Base-by-base conservation (phyloP, 805 yeast genomes). In the Candida odintsovae region DNA sequence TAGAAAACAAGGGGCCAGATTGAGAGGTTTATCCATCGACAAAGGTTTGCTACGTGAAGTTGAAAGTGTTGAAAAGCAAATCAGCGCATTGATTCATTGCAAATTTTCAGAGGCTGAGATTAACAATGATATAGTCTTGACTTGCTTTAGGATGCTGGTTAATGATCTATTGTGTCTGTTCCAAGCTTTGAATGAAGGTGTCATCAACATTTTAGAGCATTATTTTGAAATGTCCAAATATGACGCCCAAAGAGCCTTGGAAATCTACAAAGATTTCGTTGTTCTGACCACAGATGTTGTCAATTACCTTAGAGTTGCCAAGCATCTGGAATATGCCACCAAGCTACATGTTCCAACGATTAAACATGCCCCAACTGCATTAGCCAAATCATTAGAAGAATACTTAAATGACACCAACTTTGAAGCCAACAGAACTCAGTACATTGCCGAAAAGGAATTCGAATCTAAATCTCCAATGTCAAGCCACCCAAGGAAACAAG, bases 341-440 rank as follows among this genome's bases (percentile, higher is more conserved):
- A 90, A 90, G 58, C 71, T 92, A 53, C 90, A 84, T 58, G 96
- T 94, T 29, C 99, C 99, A 33, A 90, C 96, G 13, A 90, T 94
- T 50, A 88, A 88, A 62, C 99, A 94, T 67, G 98, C 98, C 2
- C 97, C 97, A 20, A 90, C 97, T 2, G 94, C 96, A 22, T 73
- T 94, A 52, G 86, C 96, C 3, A 76, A 82, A 29, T 83, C 95
- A 13, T 76, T 94, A 50, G 94, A 89, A 61, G 97, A 90, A 56
- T 95, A 92, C 64, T 69, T 94, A 54, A 77, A 82, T 53, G 97
- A 92, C 61, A 89, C 90, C 9, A 82, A 83, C 55, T 89, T 89
- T 65, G 96, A 89, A 55, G 67, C 69, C 9, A 89, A 87, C 62
- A 77, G 95, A 63, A 70, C 81, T 49, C 95, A 86, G 59, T 89